Percentiles rank a stretch among this genome's conserved stretches.
Conservation (phyloP, 306 rosid genomes). For the Begonia peltatifolia region DNA sequence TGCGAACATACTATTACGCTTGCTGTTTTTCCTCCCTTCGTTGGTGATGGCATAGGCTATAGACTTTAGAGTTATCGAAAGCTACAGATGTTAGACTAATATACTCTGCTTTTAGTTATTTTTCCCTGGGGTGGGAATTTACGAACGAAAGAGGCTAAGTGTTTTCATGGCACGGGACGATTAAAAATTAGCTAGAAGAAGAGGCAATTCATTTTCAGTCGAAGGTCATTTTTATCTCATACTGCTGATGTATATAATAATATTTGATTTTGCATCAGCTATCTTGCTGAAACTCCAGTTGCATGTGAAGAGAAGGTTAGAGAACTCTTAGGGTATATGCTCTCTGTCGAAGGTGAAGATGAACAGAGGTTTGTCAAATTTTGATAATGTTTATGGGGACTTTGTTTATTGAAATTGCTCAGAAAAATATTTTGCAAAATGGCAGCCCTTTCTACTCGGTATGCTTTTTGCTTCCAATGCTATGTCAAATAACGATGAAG, state of each 20-base stretch:
- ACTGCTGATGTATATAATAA: neutral
- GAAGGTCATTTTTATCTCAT: neutral
- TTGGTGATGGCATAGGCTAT: too few species aligned
- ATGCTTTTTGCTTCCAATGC: constrained; percentile 80
- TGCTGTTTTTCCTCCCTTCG: too few species aligned
- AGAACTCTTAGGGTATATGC: constrained; percentile 66
- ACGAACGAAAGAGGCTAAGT: too few species aligned
- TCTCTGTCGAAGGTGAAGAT: constrained; percentile 73
- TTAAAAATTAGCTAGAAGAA: too few species aligned
- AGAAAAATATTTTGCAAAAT: constrained; percentile 13
- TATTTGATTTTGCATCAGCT: constrained; percentile 32
- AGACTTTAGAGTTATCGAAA: too few species aligned
- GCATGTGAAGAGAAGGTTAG: constrained; percentile 70
- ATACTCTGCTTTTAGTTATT: too few species aligned
- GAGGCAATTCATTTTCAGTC: neutral
- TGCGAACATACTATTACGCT: too few species aligned
- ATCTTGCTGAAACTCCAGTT: constrained; percentile 81
- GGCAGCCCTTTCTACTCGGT: constrained; percentile 68
- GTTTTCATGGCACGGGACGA: too few species aligned
- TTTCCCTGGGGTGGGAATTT: too few species aligned
- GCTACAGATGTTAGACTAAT: too few species aligned
- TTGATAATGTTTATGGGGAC: constrained; percentile 14
- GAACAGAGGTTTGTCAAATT: constrained; percentile 51
- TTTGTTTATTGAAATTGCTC: too few species aligned
- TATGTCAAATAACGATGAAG: constrained; percentile 71